These are phyloP conservation scores for Scleroderma bovista DNA, from an alignment of 768 basidiomycete species.

Conservation along the genomic window DNA sequence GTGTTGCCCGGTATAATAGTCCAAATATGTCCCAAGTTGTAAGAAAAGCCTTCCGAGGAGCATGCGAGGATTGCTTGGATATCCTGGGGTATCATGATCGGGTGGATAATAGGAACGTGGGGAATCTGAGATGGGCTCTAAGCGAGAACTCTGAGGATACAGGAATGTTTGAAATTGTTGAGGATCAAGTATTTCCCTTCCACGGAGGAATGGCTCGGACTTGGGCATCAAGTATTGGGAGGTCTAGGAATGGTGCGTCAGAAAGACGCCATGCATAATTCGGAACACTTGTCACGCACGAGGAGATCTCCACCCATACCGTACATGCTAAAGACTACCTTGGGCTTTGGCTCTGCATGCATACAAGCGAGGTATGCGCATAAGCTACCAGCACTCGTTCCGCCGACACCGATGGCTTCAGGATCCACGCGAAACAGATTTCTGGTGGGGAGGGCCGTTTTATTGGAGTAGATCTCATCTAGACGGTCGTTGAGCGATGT, in stretches of 20 bases:
- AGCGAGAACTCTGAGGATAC: slow-evolving; percentile 32
- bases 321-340: slow-evolving; percentile 52
- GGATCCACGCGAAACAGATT: slow-evolving; percentile 35
- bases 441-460: background rate
- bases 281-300: slow-evolving; percentile 23
- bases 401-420: slow-evolving; percentile 44
- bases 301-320: slow-evolving; percentile 60
- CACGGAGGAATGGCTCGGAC: slow-evolving; percentile 45
- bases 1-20: slow-evolving; percentile 49
- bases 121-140: slow-evolving; percentile 36
- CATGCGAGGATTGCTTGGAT: slow-evolving; percentile 61
- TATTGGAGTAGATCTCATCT: background rate
- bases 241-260: slow-evolving; percentile 31
- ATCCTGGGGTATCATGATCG: slow-evolving; percentile 46
- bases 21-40: slow-evolving; percentile 51
- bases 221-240: slow-evolving; percentile 48
- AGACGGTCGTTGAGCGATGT: slow-evolving; percentile 14
- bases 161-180: slow-evolving; percentile 41
- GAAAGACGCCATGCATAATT: background rate
- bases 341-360: slow-evolving; percentile 49
- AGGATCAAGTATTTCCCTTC: slow-evolving; percentile 51
- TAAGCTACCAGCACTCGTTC: slow-evolving; percentile 57
- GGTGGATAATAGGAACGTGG: slow-evolving; percentile 41
- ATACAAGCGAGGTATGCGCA: slow-evolving; percentile 58
- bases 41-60: slow-evolving; percentile 50